Evolutionary conservation across 257 asterid species (phyloP), one percentile per base, ranked within the genome.

Genomic region (Capsicum baccatum): DNA sequence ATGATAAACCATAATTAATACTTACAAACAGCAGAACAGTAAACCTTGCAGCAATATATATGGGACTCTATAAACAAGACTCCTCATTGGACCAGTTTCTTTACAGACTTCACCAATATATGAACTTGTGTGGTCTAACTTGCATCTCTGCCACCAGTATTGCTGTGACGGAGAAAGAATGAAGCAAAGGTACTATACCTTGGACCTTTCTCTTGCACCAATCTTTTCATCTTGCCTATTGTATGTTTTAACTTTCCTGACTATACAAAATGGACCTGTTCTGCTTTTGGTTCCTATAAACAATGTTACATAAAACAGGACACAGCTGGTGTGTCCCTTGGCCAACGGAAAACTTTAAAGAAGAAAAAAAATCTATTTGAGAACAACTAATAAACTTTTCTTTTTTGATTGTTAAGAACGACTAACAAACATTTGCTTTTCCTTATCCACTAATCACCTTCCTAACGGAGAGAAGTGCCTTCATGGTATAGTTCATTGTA

Each of bases 281-380:
- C 84, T 42, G 47, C 48, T 63, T 81, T 62, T 11, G 78, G 17
- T 66, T 82, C 84, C 69, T 68, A 68, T 12, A 57, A 83, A 83
- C 57, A 71, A 71, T n/a, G 79, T 42, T 71, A 17, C 21, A 9
- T 9, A 71, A n/a, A 71, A 71, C 64, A 78, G 26, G 64, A 54
- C 82, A 54, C 66, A 9, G 0, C 2, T 26, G 50, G 33, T 78
- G 21, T 54, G 33, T 54, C 82, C 82, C 82, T 14, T 8, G 26
- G 15, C 64, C 44, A 78, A 33, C 33, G 33, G n/a, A 83, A 12
- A 69, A 21, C 9, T 82, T 67, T n/a, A 44, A 50, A 68, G 35
- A 44, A 57, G 26, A 58, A 15, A 39, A 64, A 19, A 52, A 2
- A 58, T 19, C 63, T 69, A 8, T 19, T n/a, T 64, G 59, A 81